Conservation (phyloP, 129 eudicot genomes). For the Deinandra increscens region DNA sequence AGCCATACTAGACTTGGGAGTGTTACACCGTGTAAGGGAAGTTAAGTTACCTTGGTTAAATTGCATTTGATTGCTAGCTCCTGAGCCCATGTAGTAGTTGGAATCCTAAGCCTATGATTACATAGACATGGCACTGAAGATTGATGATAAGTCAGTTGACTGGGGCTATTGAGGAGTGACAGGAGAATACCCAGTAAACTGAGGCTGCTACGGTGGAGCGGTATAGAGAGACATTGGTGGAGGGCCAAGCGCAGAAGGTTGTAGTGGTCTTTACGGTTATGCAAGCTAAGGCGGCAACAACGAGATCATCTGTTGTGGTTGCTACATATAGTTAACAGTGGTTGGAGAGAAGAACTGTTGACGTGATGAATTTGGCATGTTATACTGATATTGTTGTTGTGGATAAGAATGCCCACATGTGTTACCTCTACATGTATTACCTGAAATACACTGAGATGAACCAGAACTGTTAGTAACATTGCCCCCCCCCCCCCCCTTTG, state of each 20-base stretch:
- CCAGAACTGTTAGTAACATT: background rate
- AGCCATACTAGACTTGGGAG: background rate
- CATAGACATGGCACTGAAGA: background rate
- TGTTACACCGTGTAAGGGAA: background rate
- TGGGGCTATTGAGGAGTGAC: background rate
- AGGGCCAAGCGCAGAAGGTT: background rate
- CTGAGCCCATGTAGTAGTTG: background rate
- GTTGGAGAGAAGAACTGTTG: background rate
- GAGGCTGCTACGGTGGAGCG: background rate
- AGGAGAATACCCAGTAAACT: background rate
- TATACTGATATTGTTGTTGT: too few relatives aligned
- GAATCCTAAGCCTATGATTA: background rate
- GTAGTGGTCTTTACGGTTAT: background rate
- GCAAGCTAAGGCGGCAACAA: background rate
- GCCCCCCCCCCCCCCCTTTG: background rate
- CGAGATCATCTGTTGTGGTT: background rate
- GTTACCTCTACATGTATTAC: too few relatives aligned
- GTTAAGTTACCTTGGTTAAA: background rate
- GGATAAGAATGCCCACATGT: too few relatives aligned
- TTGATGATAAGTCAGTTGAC: background rate
- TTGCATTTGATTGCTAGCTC: background rate
- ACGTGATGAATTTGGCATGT: background rate
- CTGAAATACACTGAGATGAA: background rate
- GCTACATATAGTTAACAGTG: background rate
- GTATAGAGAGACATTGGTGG: background rate